Conservation (phyloP, 2,329 filamentous ascomycete species). For the Talaromyces islandicus region DNA sequence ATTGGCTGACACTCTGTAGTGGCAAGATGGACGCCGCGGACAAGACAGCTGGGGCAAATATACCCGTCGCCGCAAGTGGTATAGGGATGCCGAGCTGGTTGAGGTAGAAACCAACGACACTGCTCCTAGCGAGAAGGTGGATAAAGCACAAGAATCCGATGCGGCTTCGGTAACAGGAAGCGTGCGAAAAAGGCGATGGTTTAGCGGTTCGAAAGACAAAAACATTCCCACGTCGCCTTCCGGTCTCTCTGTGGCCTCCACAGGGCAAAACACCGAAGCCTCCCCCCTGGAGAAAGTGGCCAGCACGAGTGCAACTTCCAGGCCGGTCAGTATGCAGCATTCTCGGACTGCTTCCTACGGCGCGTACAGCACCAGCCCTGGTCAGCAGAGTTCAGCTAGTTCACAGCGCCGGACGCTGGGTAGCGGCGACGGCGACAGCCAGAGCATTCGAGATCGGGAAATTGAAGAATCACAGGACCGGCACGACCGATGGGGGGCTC, state of each 20-base stretch:
- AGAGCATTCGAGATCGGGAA: constrained; percentile 33
- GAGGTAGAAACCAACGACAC: constrained; percentile 51
- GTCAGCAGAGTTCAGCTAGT: constrained; percentile 9
- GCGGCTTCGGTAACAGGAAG: constrained; percentile 16
- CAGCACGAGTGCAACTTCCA: constrained; percentile 16
- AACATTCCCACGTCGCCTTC: constrained; percentile 18
- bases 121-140: constrained; percentile 34
- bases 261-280: constrained; percentile 7
- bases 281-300: not conserved
- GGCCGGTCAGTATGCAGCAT: constrained; percentile 25
- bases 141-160: constrained; percentile 17
- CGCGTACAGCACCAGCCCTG: constrained; percentile 17
- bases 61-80: constrained; percentile 92
- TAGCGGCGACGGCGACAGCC: constrained; percentile 21
- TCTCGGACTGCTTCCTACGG: constrained; percentile 21
- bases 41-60: constrained; percentile 91
- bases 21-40: constrained; percentile 79
- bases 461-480: constrained; percentile 40
- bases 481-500: constrained; percentile 48
- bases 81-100: constrained; percentile 89
- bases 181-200: constrained; percentile 33
- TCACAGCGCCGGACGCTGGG: constrained; percentile 5
- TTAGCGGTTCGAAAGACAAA: constrained; percentile 27
- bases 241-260: constrained; percentile 12
- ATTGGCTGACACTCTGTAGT: constrained; percentile 46